These are phyloP conservation scores for Takashimella tepidaria DNA, from an alignment of 1,284 basidiomycete species.

Conservation along the genomic window DNA sequence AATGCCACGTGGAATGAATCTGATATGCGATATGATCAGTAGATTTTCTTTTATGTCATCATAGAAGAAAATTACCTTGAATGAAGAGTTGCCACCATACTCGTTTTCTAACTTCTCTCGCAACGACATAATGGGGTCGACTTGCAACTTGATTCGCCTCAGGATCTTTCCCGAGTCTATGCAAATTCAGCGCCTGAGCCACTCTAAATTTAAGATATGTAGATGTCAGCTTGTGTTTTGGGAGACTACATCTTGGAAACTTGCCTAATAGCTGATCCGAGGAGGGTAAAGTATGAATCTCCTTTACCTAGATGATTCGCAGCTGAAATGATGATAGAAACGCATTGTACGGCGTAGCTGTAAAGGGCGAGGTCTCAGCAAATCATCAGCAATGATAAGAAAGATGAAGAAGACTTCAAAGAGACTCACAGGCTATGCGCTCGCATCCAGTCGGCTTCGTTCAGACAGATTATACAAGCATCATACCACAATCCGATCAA, in stretches of 20 bases:
- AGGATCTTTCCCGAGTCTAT: conserved; percentile 15
- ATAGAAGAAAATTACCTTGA: conserved; percentile 7
- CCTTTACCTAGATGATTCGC: conserved; percentile 21
- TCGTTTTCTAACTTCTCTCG: conserved; percentile 18
- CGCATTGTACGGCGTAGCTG: conserved; percentile 18
- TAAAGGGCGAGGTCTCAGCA: too few relatives aligned
- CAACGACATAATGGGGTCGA: conserved; percentile 4
- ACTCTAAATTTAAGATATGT: conserved; percentile 3
- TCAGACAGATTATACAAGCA: conserved; percentile 7
- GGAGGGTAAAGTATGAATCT: conserved; percentile 22
- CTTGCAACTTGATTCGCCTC: neutral
- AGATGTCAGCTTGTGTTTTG: too few relatives aligned
- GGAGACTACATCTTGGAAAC: too few relatives aligned
- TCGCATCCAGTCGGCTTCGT: conserved; percentile 19
- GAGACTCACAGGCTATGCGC: conserved; percentile 9
- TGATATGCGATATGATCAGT: neutral
- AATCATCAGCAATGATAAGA: too few relatives aligned
- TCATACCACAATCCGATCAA: conserved; percentile 12
- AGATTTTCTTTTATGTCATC: too few relatives aligned
- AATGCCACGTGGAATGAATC: conserved; percentile 22
- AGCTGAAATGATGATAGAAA: conserved; percentile 14
- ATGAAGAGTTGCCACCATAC: conserved; percentile 21
- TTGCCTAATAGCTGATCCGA: conserved; percentile 14
- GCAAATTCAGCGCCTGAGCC: conserved; percentile 15
- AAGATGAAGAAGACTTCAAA: neutral